Evolutionary conservation across 2,329 filamentous ascomycete species (phyloP).

Genomic region (Decorospora gaudefroyi): DNA sequence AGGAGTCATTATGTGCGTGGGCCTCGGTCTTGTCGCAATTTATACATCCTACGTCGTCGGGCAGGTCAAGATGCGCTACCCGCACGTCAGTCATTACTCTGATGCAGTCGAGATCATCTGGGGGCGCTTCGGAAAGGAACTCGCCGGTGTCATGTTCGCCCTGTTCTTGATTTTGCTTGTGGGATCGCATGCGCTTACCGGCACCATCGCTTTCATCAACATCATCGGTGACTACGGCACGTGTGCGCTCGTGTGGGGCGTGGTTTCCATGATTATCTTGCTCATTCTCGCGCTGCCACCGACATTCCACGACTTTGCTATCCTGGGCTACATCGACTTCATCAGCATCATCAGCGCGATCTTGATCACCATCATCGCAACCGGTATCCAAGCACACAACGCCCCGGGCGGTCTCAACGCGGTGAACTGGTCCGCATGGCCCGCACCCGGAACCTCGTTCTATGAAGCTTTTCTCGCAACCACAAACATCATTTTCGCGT

Average conservation of each 20-base stretch:
- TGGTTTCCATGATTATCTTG: slow-evolving; percentile 64
- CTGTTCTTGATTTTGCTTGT: slow-evolving; percentile 61
- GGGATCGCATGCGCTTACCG: slow-evolving; percentile 71
- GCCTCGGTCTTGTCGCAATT: slow-evolving; percentile 61
- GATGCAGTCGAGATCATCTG: slow-evolving; percentile 69
- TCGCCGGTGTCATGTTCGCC: slow-evolving; percentile 63
- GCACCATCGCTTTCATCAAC: slow-evolving; percentile 68
- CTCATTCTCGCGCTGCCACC: slow-evolving; percentile 65
- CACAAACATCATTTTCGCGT: slow-evolving; percentile 38
- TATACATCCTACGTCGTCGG: slow-evolving; percentile 67
- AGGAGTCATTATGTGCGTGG: slow-evolving; percentile 52
- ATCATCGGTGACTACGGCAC: slow-evolving; percentile 62
- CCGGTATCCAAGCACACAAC: slow-evolving; percentile 53
- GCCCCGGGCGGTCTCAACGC: slow-evolving; percentile 37
- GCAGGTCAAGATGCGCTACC: slow-evolving; percentile 62
- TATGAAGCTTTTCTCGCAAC: slow-evolving; percentile 62
- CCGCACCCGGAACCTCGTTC: slow-evolving; percentile 57
- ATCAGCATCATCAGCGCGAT: slow-evolving; percentile 68
- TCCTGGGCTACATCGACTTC: slow-evolving; percentile 61
- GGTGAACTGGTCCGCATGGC: slow-evolving; percentile 41
- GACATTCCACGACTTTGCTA: slow-evolving; percentile 67
- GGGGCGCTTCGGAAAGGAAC: slow-evolving; percentile 55
- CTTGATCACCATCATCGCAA: slow-evolving; percentile 69
- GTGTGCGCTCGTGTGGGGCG: slow-evolving; percentile 68
- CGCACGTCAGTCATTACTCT: slow-evolving; percentile 68